Base-by-base conservation (phyloP, 495 filamentous ascomycete species). In the Trichoderma asperelloides region DNA sequence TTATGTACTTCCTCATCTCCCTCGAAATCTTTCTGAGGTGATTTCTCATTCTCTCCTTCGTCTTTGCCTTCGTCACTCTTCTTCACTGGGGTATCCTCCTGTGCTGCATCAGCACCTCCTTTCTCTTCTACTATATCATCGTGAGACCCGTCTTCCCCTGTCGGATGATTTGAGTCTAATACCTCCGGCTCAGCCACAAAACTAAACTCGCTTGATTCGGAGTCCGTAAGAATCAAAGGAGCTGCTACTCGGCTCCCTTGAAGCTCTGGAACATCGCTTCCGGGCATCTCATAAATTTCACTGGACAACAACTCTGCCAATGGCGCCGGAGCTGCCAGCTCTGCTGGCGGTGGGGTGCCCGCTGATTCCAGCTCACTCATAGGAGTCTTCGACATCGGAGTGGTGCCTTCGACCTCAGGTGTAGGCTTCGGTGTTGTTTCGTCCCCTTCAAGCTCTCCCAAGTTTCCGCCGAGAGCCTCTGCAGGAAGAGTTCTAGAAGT, bases 211-310 rank as follows among this genome's bases (percentile, higher is more conserved):
- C 55, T 60, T 18, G 55, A 60, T 12, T 60, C 55, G 11, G 55
- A 60, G 16, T 60, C 55, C 11, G 55, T 60, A 3, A 60, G 55
- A 3, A 60, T 16, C 55, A 60, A 30, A 13, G 16, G 11, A 16
- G 55, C 23, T 21, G 55, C 55, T 18, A 30, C 55, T 28, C 55
- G 55, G 55, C 55, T 60, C 13, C 55, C 55, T 5, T 28, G 23
- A 4, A 60, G 55, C 55, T 60, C 55, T 25, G 55, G 55, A 30
- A 60, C 55, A 28, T 60, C 55, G 16, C 55, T 60, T 18, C 55
- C 55, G 28, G 55, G 55, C 55, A 60, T 60, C 27, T 60, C 55
- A 18, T 28, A 60, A 30, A 60, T 60, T 12, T 60, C 55, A 33
- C 15, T 60, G 23, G 55, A 60, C 55, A 60, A 60, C 5, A 60